Conservation (phyloP, 2,329 filamentous ascomycete genomes). For the Onygena corvina region DNA sequence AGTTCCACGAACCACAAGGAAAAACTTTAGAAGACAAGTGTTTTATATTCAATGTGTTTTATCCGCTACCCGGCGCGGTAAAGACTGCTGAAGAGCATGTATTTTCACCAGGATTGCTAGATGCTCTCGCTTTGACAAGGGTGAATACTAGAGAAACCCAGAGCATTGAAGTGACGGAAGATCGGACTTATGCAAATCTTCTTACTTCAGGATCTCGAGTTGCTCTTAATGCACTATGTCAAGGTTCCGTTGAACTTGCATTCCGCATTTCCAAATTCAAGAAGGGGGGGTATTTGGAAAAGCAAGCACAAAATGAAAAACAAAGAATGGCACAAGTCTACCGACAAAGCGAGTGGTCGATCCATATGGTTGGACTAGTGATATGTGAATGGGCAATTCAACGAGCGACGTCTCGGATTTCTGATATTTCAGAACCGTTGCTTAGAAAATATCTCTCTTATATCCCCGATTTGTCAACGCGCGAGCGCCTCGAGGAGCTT, state of each 20-base stretch:
- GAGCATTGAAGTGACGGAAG: slow-evolving; percentile 24
- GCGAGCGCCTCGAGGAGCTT: slow-evolving; percentile 18
- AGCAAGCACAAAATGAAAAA: slow-evolving; percentile 28
- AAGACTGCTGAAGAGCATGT: slow-evolving; percentile 30
- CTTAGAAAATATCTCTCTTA: slow-evolving; percentile 23
- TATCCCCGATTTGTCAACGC: slow-evolving; percentile 19
- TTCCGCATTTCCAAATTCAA: slow-evolving; percentile 29
- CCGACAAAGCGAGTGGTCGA: slow-evolving; percentile 30
- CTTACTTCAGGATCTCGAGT: slow-evolving; percentile 27
- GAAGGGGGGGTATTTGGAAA: slow-evolving; percentile 17
- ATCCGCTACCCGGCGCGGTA: slow-evolving; percentile 29
- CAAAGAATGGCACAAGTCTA: slow-evolving; percentile 33
- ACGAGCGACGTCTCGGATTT: slow-evolving; percentile 23
- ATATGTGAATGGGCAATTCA: slow-evolving; percentile 31
- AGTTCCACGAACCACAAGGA: slow-evolving; percentile 25
- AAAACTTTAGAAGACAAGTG: slow-evolving; percentile 26
- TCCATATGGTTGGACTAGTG: slow-evolving; percentile 31
- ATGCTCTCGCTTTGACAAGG: slow-evolving; percentile 31
- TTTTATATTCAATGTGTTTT: slow-evolving; percentile 36
- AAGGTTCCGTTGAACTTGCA: slow-evolving; percentile 32
- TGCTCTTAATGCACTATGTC: slow-evolving; percentile 30
- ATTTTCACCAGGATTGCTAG: slow-evolving; percentile 34
- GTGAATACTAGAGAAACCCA: slow-evolving; percentile 33
- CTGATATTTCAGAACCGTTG: slow-evolving; percentile 21
- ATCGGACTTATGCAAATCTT: slow-evolving; percentile 22